Evolutionary conservation across 345 rosid genomes (phyloP).

Genomic region (Gossypium rotundifolium): DNA sequence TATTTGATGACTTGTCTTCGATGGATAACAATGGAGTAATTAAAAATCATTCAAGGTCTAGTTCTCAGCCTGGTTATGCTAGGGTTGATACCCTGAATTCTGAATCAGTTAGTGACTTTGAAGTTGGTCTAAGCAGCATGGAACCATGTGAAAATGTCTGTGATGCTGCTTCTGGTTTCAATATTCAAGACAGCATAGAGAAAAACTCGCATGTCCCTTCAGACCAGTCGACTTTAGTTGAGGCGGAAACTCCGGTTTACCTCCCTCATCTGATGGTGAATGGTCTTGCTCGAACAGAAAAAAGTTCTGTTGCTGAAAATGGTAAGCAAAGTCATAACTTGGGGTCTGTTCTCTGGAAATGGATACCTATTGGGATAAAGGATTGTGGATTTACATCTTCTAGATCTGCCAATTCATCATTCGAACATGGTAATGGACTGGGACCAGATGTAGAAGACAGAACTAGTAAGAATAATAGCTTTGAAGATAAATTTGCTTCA

Average conservation of each 20-base stretch:
- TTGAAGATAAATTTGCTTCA: constrained; percentile 16
- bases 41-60: constrained; percentile 14
- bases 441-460: constrained; percentile 15
- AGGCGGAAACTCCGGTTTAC: constrained; percentile 16
- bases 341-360: constrained; percentile 34
- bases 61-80: not conserved
- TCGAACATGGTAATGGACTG: constrained; percentile 13
- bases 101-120: constrained; percentile 16
- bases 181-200: constrained; percentile 11
- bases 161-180: constrained; percentile 10
- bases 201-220: constrained; percentile 13
- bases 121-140: constrained; percentile 12
- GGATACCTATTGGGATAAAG: constrained; percentile 44
- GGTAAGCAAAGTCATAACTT: constrained; percentile 31
- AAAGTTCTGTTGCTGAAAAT: constrained; percentile 17
- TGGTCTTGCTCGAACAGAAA: constrained; percentile 23
- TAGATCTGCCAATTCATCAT: constrained; percentile 6
- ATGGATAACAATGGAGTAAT: constrained; percentile 12
- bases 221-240: constrained; percentile 13
- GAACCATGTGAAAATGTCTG: constrained; percentile 11
- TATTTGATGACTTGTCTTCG: constrained; percentile 7
- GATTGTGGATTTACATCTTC: constrained; percentile 13
- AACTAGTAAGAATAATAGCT: constrained; percentile 16
- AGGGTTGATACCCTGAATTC: constrained; percentile 15
- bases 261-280: constrained; percentile 33